phyloP scores from a whole-genome alignment of 345 rosid species.

The Syzygium jambos region DNA sequence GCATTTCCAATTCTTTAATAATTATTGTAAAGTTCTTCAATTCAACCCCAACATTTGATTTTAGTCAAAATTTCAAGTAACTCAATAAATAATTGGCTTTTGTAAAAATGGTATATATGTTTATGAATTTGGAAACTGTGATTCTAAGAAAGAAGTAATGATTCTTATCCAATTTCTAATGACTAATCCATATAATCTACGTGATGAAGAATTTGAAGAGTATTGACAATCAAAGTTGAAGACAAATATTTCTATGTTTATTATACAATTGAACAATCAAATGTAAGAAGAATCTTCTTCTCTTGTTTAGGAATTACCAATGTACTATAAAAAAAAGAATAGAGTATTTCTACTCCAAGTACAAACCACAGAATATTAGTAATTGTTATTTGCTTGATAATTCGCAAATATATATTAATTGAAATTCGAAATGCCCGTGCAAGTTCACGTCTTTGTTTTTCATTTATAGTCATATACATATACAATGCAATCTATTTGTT shows the following conservation, averaged over 20 bases:
- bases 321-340: background rate
- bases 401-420: background rate
- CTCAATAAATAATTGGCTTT: too few relatives aligned
- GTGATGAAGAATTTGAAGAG: background rate
- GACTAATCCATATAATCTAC: background rate
- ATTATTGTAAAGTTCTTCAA: background rate
- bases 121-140: background rate
- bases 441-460: background rate
- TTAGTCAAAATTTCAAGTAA: too few relatives aligned
- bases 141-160: background rate
- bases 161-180: background rate
- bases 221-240: background rate
- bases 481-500: background rate
- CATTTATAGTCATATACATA: background rate
- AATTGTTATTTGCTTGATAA: background rate
- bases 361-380: background rate
- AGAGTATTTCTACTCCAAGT: background rate
- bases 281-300: background rate
- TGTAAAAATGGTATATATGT: too few relatives aligned
- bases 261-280: background rate
- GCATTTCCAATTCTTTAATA: background rate
- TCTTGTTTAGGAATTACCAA: background rate
- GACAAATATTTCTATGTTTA: background rate
- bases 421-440: background rate
- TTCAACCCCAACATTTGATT: background rate